Conservation (phyloP, 768 basidiomycete genomes). For the Suillus fuscotomentosus region DNA sequence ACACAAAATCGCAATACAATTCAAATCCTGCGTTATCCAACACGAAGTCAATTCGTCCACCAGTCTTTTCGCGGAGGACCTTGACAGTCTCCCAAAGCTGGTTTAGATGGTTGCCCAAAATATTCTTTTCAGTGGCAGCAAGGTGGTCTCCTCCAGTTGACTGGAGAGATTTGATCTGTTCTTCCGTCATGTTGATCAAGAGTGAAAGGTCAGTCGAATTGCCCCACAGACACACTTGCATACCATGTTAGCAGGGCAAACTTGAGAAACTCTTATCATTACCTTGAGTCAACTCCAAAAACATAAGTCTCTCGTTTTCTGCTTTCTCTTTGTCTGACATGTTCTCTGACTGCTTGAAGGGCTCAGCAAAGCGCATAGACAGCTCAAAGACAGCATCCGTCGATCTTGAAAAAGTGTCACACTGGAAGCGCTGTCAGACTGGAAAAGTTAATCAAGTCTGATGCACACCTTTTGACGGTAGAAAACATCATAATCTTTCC, state of each 20-base stretch:
- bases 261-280: constrained; percentile 15
- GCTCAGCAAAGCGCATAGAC: constrained; percentile 87
- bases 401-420: constrained; percentile 95
- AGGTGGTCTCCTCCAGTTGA: constrained; percentile 95
- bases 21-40: constrained; percentile 87
- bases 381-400: constrained; percentile 91
- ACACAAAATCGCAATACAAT: constrained; percentile 84
- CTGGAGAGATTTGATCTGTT: constrained; percentile 95
- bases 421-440: constrained; percentile 40
- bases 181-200: constrained; percentile 96
- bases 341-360: constrained; percentile 61
- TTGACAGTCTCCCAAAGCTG: constrained; percentile 75
- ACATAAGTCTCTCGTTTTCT: constrained; percentile 82
- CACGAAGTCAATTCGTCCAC: constrained; percentile 77
- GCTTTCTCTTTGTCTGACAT: constrained; percentile 50
- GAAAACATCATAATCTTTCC: constrained; percentile 92
- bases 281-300: constrained; percentile 92
- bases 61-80: constrained; percentile 64
- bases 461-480: constrained; percentile 81
- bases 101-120: constrained; percentile 80
- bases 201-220: constrained; percentile 95
- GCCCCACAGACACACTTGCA: constrained; percentile 88
- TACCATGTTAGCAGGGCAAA: constrained; percentile 1
- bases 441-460: neutral
- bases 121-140: constrained; percentile 95